Base-by-base conservation (phyloP, 345 rosid genomes). In the Fremontodendron californicum region DNA sequence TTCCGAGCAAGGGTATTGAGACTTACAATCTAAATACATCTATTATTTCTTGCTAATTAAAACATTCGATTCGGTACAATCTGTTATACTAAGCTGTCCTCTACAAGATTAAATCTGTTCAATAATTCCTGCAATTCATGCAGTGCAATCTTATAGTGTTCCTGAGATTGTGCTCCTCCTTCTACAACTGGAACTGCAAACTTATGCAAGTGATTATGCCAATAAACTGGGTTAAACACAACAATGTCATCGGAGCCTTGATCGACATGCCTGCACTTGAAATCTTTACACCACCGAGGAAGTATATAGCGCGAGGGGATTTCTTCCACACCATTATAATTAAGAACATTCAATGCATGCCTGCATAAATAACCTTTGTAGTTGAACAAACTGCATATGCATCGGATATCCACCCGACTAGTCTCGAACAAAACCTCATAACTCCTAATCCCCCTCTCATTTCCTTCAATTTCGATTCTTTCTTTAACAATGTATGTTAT, bases 311-410 rank as follows among this genome's bases (percentile, higher is more conserved):
- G 84, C 5, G 82, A 68, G 2, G 91, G 88, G 46, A 88, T 85
- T 60, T 86, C 89, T 81, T 88, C 86, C 18, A 88, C 70, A 35
- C 86, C 88, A 39, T 82, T 80, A 51, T 86, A 81, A 33, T 84
- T 83, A 27, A 89, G 92, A 67, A 89, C 92, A 77, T 82, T 87
- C 77, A 87, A 45, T 15, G 90, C 92, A 64, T 89, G 90, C 82
- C 90, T 80, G 80, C 92, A 89, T 43, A 89, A 61, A 63, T 85
- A 87, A 35, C 90, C 90, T 81, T 82, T 84, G 81, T 84, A 87
- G 75, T 86, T 84, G 79, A 89, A 86, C 85, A 89, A 78, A 74
- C 92, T 83, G 84, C 92, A 89, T 31, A 87, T 89, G 81, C 92
- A 89, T 80, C 89, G 76, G 58, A 89, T 82, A 75, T 85, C 87